Base-by-base conservation (phyloP, 495 filamentous ascomycete species). In the Astrothelium subdiscretum region DNA sequence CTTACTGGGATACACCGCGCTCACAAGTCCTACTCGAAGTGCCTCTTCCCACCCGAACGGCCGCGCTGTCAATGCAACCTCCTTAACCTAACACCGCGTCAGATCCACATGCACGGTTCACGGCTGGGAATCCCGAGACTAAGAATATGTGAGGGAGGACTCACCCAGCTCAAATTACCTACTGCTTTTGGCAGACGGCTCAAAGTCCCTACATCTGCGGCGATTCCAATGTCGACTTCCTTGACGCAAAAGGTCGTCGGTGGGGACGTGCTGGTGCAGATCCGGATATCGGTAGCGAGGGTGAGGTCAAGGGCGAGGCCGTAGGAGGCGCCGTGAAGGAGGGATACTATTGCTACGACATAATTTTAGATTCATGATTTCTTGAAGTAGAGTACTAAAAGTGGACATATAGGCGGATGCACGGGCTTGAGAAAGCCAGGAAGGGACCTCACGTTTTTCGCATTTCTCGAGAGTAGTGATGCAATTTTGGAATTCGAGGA, bases 221-320 rank as follows among this genome's bases (percentile, higher is more conserved):
- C 94, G 31, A 98, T 73, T 0, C 94, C 94, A 38, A 97, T 95
- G 70, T 97, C 94, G 15, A 96, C 90, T 76, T 97, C 95, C 70
- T 96, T 96, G 26, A 97, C 90, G 0, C 85, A 78, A 66, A 97
- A 89, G 27, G 76, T 78, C 1, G 84, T 79, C 57, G 85, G 80
- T 15, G 74, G 68, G 0, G 85, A 78, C 38, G 64, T 63, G 32
- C 51, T 62, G 1, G 65, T 32, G 67, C 83, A 88, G 62, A 97
- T 75, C 13, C 94, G 84, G 59, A 98, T 80, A 69, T 97, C 94
- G 57, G 86, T 83, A 58, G 87, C 85, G 44, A 83, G 83, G 57
- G 85, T 77, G 51, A 98, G 79, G 70, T 98, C 94, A 67, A 98
- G 86, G 10, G 85, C 94, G 27, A 97, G 79, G 1, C 94, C 94